phyloP scores from a whole-genome alignment of 768 basidiomycete species.

The Termitomyces sp. region DNA sequence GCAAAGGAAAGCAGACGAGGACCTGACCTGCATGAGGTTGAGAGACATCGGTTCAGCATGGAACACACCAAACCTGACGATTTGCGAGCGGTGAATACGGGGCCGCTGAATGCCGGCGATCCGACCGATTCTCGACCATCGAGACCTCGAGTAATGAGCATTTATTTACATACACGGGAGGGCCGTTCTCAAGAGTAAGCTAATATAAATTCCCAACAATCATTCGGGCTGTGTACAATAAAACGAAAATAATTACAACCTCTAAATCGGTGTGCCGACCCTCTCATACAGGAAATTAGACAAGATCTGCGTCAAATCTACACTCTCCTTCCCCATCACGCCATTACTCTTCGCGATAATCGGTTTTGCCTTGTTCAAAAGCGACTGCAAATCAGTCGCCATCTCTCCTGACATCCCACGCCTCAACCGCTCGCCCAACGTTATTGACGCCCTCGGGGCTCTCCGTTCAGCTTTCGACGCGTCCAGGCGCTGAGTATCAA shows the following conservation, averaged over 20 bases:
- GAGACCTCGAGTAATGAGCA: no score
- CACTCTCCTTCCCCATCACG: constrained; percentile 37
- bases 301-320: constrained; percentile 60
- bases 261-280: constrained; percentile 28
- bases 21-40: background rate
- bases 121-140: no score
- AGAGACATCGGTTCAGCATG: constrained; percentile 1
- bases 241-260: background rate
- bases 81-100: background rate
- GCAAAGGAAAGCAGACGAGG: background rate
- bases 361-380: constrained; percentile 62
- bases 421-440: constrained; percentile 61
- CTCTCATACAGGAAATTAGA: constrained; percentile 62
- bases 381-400: constrained; percentile 61
- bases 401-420: constrained; percentile 81
- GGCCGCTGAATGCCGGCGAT: background rate
- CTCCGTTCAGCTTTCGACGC: constrained; percentile 26
- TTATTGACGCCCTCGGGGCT: constrained; percentile 38
- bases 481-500: constrained; percentile 28
- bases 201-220: background rate
- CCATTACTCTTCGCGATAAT: constrained; percentile 56
- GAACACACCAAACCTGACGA: background rate
- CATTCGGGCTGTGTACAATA: background rate
- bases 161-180: no score
- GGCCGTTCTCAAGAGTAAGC: no score